Evolutionary conservation across 2,329 filamentous ascomycete species (phyloP).

Genomic region (Parasarocladium wereldwijsianum): DNA sequence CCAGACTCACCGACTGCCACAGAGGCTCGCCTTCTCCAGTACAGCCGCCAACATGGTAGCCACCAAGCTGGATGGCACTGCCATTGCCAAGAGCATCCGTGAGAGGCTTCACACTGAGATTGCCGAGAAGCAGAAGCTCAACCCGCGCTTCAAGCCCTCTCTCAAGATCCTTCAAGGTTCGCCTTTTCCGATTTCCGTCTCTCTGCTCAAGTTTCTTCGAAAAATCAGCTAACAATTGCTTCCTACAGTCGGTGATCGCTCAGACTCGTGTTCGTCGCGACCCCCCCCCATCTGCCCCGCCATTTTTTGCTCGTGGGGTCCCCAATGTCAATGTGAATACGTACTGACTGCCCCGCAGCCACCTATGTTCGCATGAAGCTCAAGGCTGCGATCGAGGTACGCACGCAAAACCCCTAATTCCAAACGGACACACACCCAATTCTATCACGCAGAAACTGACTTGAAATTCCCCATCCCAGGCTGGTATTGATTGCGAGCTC

Average conservation of each 20-base stretch:
- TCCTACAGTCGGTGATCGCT: conserved; percentile 66
- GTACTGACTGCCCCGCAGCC: conserved; percentile 33
- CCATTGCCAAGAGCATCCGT: conserved; percentile 84
- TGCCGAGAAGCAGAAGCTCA: conserved; percentile 61
- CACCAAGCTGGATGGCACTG: conserved; percentile 86
- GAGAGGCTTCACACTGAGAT: conserved; percentile 72
- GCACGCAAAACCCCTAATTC: no score
- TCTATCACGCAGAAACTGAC: conserved; percentile 2
- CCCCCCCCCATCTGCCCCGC: conserved; percentile 10
- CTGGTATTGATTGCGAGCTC: conserved; percentile 78
- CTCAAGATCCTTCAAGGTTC: conserved; percentile 90
- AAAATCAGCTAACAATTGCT: conserved; percentile 2
- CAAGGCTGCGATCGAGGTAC: conserved; percentile 85
- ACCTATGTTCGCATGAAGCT: conserved; percentile 99
- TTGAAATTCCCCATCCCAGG: conserved; percentile 30
- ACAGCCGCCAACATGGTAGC: conserved; percentile 60
- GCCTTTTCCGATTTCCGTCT: conserved; percentile 12
- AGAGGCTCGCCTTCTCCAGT: conserved; percentile 31
- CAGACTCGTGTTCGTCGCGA: conserved; percentile 59
- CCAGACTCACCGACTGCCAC: no score
- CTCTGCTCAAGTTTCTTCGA: conserved; percentile 2
- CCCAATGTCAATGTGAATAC: conserved; percentile 5
- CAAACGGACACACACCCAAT: no score
- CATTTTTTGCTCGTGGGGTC: conserved; percentile 6
- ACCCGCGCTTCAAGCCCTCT: conserved; percentile 76